Percentiles rank a stretch among this genome's conserved stretches.
These are phyloP conservation scores for Colletotrichum lini DNA, from an alignment of 2,329 filamentous ascomycete species.

Conservation along the genomic window DNA sequence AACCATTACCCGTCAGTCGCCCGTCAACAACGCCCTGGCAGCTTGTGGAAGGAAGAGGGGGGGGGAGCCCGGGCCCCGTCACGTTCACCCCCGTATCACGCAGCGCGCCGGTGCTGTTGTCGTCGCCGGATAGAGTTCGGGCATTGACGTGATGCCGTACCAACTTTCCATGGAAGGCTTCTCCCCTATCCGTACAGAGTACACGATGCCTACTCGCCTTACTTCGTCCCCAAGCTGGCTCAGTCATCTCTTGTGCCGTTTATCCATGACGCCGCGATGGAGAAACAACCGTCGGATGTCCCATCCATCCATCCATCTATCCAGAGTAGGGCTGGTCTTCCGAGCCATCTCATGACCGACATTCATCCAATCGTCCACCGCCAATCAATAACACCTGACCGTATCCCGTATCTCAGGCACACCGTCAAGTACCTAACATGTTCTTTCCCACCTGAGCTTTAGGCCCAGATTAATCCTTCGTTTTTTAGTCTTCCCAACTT, in stretches of 20 bases:
- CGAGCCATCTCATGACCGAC: not conserved
- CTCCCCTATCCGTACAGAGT: not conserved
- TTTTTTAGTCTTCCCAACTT: not conserved
- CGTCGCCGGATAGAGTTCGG: slow-evolving; percentile 24
- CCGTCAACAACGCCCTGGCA: slow-evolving; percentile 28
- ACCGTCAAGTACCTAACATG: not conserved
- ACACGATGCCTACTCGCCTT: not conserved
- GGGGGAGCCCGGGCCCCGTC: not conserved
- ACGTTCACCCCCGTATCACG: slow-evolving; percentile 6
- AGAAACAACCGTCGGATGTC: not conserved
- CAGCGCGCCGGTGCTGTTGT: not conserved
- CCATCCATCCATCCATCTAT: too few relatives aligned
- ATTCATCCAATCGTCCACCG: not conserved
- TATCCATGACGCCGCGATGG: slow-evolving; percentile 7
- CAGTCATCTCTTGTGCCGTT: not conserved
- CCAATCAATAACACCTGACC: not conserved
- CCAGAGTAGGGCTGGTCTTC: not conserved
- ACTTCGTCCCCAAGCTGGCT: not conserved
- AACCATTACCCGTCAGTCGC: slow-evolving; percentile 24
- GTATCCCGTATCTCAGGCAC: not conserved
- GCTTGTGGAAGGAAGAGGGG: slow-evolving; percentile 16
- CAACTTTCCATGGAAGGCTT: not conserved
- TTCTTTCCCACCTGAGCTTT: not conserved
- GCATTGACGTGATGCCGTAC: slow-evolving; percentile 35
- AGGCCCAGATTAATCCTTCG: not conserved